These are phyloP conservation scores for Coprinopsis cinerea DNA, from an alignment of 768 basidiomycete species.

Conservation along the genomic window DNA sequence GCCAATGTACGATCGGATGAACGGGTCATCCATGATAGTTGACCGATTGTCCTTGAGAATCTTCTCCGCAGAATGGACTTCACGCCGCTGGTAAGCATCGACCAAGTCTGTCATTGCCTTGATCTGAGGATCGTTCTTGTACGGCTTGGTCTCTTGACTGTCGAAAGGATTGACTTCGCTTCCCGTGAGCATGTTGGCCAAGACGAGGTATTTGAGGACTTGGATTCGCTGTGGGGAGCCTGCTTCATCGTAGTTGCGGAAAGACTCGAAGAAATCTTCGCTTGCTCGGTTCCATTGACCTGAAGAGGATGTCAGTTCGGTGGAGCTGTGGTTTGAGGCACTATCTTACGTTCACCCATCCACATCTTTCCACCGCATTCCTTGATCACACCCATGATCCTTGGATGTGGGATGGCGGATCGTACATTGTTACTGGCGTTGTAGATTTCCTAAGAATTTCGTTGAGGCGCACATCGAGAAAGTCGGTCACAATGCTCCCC, in stretches of 20 bases:
- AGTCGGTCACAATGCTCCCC: conserved; percentile 7
- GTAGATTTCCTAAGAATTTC: conserved; percentile 79
- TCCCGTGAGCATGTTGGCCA: conserved; percentile 97
- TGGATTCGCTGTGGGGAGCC: conserved; percentile 96
- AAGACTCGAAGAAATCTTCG: conserved; percentile 98
- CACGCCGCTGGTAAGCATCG: conserved; percentile 91
- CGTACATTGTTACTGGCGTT: conserved; percentile 90
- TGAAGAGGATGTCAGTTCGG: conserved; percentile 22
- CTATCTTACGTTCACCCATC: conserved; percentile 88
- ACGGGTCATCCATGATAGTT: conserved; percentile 94
- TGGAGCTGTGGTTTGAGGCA: neutral
- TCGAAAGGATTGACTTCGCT: conserved; percentile 99
- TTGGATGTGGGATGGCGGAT: conserved; percentile 95
- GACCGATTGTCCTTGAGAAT: conserved; percentile 89
- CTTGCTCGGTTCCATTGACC: conserved; percentile 96
- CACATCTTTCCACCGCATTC: conserved; percentile 99
- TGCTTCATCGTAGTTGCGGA: conserved; percentile 97
- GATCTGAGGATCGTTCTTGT: conserved; percentile 94
- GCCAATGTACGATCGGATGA: conserved; percentile 94
- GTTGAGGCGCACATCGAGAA: neutral
- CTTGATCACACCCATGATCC: conserved; percentile 98
- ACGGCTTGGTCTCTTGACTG: conserved; percentile 99
- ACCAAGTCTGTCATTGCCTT: conserved; percentile 98
- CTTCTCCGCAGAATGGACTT: conserved; percentile 96
- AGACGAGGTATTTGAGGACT: conserved; percentile 95